phyloP scores from a whole-genome alignment of 2,329 filamentous ascomycete species.

The Aspergillus unguis region DNA sequence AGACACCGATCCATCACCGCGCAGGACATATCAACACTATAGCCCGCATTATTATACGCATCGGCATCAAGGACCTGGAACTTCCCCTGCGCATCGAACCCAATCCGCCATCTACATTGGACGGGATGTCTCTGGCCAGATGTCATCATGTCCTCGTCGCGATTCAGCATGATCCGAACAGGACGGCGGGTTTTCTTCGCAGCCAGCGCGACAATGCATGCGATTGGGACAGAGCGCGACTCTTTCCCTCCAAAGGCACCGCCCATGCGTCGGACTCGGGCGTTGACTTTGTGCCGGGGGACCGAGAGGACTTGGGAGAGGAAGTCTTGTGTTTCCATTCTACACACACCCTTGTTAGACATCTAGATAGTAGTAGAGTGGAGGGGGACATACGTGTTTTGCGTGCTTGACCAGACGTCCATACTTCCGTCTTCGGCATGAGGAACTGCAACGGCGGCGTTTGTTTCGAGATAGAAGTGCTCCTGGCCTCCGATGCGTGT shows the following conservation, averaged over 20 bases:
- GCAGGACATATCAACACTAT: constrained; percentile 20
- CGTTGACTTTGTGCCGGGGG: constrained; percentile 74
- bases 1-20: constrained; percentile 25
- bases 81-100: constrained; percentile 17
- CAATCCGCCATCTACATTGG: constrained; percentile 65
- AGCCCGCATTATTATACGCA: constrained; percentile 23
- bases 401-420: constrained; percentile 80
- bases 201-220: constrained; percentile 70
- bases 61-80: constrained; percentile 16
- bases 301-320: constrained; percentile 73
- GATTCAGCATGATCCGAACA: constrained; percentile 81
- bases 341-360: constrained; percentile 18
- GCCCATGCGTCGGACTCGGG: constrained; percentile 76
- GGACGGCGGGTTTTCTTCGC: constrained; percentile 74
- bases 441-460: constrained; percentile 74
- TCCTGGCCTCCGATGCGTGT: constrained; percentile 61
- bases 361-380: not conserved
- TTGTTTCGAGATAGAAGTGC: constrained; percentile 89
- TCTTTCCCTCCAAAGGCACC: constrained; percentile 89
- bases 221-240: constrained; percentile 71
- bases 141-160: constrained; percentile 83
- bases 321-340: constrained; percentile 62
- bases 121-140: constrained; percentile 84
- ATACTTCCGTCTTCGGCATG: constrained; percentile 84
- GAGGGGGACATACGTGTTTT: constrained; percentile 64